Base-by-base conservation (phyloP, 1,284 basidiomycete genomes). In the Pyrrhoderma lamaoense region DNA sequence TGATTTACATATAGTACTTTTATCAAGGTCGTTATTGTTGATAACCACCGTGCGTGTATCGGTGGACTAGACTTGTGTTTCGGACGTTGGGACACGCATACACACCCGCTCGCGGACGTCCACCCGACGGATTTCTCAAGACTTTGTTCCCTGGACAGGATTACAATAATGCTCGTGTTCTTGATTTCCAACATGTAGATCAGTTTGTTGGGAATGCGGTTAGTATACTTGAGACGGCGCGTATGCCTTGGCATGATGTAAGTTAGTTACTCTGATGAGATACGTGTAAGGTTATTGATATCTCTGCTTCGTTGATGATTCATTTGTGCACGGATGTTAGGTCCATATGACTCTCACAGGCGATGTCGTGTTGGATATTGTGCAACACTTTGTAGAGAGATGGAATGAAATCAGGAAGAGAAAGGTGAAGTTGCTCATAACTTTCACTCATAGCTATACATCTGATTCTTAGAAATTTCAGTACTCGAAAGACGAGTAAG, bases 121-220 rank as follows among this genome's bases (percentile, higher is more conserved):
- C 93, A 96, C 62, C 90, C 91, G 0, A 88, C 88, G 1, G 74
- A 93, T 60, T 93, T 93, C 62, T 69, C 73, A 35, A 74, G 47
- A 90, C 89, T 0, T 72, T 97, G 27, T 97, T 94, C 72, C 89
- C 93, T 0, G 94, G 94, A 1, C 92, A 95, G 67, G 93, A 93
- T 64, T 94, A 90, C 67, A 93, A 94, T 66, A 92, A 94, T 56
- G 89, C 86, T 2, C 77, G 89, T 13, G 71, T 86, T 38, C 72
- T 82, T 63, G 90, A 93, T 64, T 92, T 93, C 69, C 74, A 90
- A 65, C 74, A 88, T 8, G 93, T 96, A 0, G 75, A 79, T 55
- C 75, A 90, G 57, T 96, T 83, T 64, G 78, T 82, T 16, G 85
- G 80, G 58, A 93, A 89, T 58, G 75, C 76, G 1, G 66, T 92